Conservation (phyloP, 768 basidiomycete species). For the Chalciporus piperatus region DNA sequence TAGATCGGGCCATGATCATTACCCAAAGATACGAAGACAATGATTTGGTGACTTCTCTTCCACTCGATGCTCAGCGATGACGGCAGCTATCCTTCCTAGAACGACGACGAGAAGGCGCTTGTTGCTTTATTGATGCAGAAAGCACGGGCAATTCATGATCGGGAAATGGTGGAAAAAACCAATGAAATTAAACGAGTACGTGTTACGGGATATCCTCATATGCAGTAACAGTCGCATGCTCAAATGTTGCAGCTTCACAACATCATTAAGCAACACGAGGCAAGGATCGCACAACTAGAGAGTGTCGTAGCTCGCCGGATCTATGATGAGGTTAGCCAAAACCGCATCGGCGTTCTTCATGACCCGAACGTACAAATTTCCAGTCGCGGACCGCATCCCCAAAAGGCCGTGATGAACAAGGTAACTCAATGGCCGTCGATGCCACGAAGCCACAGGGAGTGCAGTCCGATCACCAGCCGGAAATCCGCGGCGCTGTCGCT, state of each 20-base stretch:
- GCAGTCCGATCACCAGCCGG: slow-evolving; percentile 14
- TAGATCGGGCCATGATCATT: slow-evolving; percentile 25
- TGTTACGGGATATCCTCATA: slow-evolving; percentile 5
- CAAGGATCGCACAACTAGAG: slow-evolving; percentile 46
- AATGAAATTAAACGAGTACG: slow-evolving; percentile 56
- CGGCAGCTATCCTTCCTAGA: slow-evolving; percentile 32
- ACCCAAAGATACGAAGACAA: slow-evolving; percentile 43
- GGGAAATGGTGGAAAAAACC: slow-evolving; percentile 49
- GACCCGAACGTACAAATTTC: slow-evolving; percentile 11
- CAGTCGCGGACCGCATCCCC: slow-evolving; percentile 10
- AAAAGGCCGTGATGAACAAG: slow-evolving; percentile 13
- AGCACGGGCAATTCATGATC: slow-evolving; percentile 48
- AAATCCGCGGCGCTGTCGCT: slow-evolving; percentile 15
- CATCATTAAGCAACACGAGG: slow-evolving; percentile 41
- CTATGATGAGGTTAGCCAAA: slow-evolving; percentile 30
- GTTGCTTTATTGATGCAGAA: slow-evolving; percentile 43
- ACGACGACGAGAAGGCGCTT: slow-evolving; percentile 48
- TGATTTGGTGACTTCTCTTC: slow-evolving; percentile 41
- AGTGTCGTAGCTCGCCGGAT: slow-evolving; percentile 44
- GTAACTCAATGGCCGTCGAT: slow-evolving; percentile 10
- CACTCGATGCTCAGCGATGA: slow-evolving; percentile 9
- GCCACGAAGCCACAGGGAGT: slow-evolving; percentile 9
- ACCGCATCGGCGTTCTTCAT: slow-evolving; percentile 11
- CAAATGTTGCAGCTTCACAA: slow-evolving; percentile 44
- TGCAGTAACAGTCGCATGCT: slow-evolving; percentile 6